Evolutionary conservation across 2,329 filamentous ascomycete species (phyloP), one percentile per base, ranked within the genome.

Genomic region (Periconia sp.): DNA sequence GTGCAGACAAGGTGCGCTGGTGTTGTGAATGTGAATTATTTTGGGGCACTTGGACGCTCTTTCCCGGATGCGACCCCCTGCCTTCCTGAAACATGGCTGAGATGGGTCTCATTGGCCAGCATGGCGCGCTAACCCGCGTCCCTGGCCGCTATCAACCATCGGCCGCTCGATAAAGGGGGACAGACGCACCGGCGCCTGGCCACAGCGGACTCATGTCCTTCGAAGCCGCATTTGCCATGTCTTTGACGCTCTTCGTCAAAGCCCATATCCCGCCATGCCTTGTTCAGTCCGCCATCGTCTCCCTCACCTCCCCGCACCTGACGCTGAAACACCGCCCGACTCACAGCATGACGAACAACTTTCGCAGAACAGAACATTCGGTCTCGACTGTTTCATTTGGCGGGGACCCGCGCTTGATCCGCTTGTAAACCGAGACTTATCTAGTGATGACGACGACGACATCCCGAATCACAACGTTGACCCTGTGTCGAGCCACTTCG

Each of bases 1-100:
- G 28, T 31, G 23, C 12, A 12, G 7, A 8, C 8, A 8, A 7
- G 33, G 24, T 16, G 37, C 19, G 32, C 42, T 42, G 21, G 40
- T 41, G 13, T 24, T 34, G 46, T 19, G 47, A 47, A 52, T 34
- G 46, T 19, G 47, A 47, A 52, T 52, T 51, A 46, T 50, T 49
- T 52, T 45, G 38, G 48, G 36, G 37, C 39, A 29, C 38, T 24
- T 23, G 33, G 34, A 35, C 36, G 31, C 36, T 30, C 42, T 10
- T 36, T 38, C 29, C 35, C 37, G 29, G 26, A 26, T 29, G 24
- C 39, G 33, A 28, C 19, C 43, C 43, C 37, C 33, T 32, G 31
- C 32, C 25, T 22, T 13, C 6, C 28, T 46, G 33, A 46, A 42
- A 46, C 43, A 41, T 25, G 8, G 18, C 25, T 38, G 28, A 23